Base-by-base conservation (phyloP, 495 filamentous ascomycete genomes). In the Staphylotrichum tortipilum region DNA sequence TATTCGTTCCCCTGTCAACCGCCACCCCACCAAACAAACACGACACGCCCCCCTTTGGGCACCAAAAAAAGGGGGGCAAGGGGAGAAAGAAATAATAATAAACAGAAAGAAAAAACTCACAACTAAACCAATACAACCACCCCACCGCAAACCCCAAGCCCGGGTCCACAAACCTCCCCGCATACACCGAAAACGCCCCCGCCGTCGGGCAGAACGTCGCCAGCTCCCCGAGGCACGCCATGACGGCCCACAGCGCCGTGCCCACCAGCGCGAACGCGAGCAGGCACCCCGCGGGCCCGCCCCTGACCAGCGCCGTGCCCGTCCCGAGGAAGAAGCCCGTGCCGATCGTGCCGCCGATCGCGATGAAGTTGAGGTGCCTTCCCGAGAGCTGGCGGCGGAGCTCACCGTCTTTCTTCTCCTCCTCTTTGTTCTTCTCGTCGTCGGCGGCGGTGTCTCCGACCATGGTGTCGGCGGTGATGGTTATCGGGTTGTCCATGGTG, bases 141-240 rank as follows among this genome's bases (percentile, higher is more conserved):
- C 85, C 85, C 62, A 89, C 81, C 17, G 85, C 79, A 59, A 90
- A 89, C 31, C 86, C 85, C 55, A 91, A 64, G 52, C 83, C 82
- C 29, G 78, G 76, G 55, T 89, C 84, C 49, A 85, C 76, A 47
- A 87, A 83, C 36, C 85, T 77, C 31, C 83, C 75, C 40, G 82
- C 83, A 59, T 86, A 90, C 31, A 84, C 70, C 18, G 85, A 85
- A 58, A 89, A 87, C 7, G 82, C 78, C 47, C 87, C 86, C 12
- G 85, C 78, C 23, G 89, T 75, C 7, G 86, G 86, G 15, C 88
- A 74, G 53, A 78, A 87, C 28, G 84, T 82, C 7, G 83, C 78
- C 81, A 89, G 84, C 67, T 89, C 85, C 23, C 82, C 83, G 17
- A 78, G 55, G 44, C 64, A 65, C 18, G 69, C 65, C 73, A 81